Evolutionary conservation across 1,284 basidiomycete genomes (phyloP).

Genomic region (Puccinia brachypodii): DNA sequence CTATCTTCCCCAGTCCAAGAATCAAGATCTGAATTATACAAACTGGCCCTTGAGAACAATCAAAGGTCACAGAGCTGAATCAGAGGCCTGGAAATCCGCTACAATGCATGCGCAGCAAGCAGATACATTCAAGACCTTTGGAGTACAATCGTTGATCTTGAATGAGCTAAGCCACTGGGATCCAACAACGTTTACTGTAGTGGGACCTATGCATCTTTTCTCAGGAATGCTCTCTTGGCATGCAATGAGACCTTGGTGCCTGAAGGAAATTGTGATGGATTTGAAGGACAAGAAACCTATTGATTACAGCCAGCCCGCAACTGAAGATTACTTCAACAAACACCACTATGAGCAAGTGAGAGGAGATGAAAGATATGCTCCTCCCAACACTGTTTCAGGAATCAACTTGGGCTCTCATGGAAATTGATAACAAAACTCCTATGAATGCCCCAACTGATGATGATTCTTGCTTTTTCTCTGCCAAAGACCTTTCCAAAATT

Average conservation of each 20-base stretch:
- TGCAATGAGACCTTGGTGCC: constrained; percentile 15
- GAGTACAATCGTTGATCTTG: constrained; percentile 28
- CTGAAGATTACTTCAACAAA: constrained; percentile 29
- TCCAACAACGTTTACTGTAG: constrained; percentile 35
- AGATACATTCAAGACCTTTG: neutral
- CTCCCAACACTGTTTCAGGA: neutral
- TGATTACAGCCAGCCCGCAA: neutral
- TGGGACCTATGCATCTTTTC: constrained; percentile 39
- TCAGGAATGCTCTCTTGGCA: constrained; percentile 33
- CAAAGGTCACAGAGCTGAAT: constrained; percentile 22
- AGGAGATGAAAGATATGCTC: constrained; percentile 5
- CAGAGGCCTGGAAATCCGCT: constrained; percentile 28
- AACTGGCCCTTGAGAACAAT: constrained; percentile 1
- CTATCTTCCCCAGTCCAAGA: constrained; percentile 19
- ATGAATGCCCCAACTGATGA: neutral
- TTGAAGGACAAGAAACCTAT: neutral
- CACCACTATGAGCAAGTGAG: constrained; percentile 21
- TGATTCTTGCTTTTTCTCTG: constrained; percentile 2
- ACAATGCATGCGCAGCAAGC: constrained; percentile 5
- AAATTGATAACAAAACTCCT: constrained; percentile 14
- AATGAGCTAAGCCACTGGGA: constrained; percentile 35
- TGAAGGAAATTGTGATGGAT: constrained; percentile 9
- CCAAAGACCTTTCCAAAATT: constrained; percentile 20
- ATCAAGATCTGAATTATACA: constrained; percentile 4
- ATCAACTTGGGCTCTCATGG: constrained; percentile 25